These are phyloP conservation scores for Phytophthora ohioensis DNA, from an alignment of 352 stramenopile genomes.

Conservation along the genomic window DNA sequence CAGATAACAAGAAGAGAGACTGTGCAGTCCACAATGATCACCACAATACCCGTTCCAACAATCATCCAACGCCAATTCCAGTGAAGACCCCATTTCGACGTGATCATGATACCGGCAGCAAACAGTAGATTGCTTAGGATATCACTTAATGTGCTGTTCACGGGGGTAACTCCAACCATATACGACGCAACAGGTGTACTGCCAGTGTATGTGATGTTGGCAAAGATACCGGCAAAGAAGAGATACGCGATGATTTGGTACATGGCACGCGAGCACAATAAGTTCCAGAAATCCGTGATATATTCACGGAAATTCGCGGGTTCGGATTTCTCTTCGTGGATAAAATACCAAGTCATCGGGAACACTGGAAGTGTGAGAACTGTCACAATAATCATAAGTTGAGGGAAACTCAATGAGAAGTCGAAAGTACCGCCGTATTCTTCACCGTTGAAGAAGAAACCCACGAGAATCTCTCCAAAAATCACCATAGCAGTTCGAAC, in stretches of 20 bases:
- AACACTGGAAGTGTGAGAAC: slow-evolving; percentile 28
- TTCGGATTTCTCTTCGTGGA: slow-evolving; percentile 38
- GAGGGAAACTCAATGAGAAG: slow-evolving; percentile 56
- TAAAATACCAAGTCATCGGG: slow-evolving; percentile 43
- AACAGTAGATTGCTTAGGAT: slow-evolving; percentile 45
- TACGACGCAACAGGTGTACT: slow-evolving; percentile 23
- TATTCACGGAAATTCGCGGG: slow-evolving; percentile 28
- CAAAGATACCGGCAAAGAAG: slow-evolving; percentile 42
- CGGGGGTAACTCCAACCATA: slow-evolving; percentile 37
- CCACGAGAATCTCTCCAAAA: slow-evolving; percentile 40
- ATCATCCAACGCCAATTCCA: slow-evolving; percentile 52
- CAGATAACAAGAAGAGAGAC: slow-evolving; percentile 36
- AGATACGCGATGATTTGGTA: slow-evolving; percentile 48
- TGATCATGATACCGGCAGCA: slow-evolving; percentile 37
- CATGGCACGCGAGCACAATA: slow-evolving; percentile 36
- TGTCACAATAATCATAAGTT: slow-evolving; percentile 51
- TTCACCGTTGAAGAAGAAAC: slow-evolving; percentile 59
- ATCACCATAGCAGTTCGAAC: slow-evolving; percentile 44
- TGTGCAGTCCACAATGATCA: slow-evolving; percentile 30
- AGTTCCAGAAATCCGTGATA: slow-evolving; percentile 32
- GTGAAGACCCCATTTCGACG: slow-evolving; percentile 40
- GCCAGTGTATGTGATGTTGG: slow-evolving; percentile 35
- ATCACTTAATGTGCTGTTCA: slow-evolving; percentile 36
- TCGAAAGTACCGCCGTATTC: slow-evolving; percentile 64
- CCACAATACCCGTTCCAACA: slow-evolving; percentile 22